Base-by-base conservation (phyloP, 192 early-diverging fungal species). In the Powellomyces hirtus region DNA sequence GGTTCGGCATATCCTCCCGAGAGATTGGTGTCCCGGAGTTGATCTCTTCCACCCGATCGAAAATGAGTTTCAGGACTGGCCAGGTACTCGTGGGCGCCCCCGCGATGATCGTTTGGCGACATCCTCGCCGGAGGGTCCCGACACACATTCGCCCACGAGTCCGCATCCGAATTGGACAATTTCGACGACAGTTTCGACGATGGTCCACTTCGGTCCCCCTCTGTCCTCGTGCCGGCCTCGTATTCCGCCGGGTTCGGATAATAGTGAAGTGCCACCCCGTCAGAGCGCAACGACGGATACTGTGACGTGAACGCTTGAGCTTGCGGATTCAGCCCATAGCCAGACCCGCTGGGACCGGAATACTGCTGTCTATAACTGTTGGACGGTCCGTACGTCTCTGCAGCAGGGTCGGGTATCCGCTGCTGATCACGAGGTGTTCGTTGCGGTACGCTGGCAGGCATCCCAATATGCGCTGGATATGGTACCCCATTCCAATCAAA, bases 231-330 rank as follows among this genome's bases (percentile, higher is more conserved):
- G 46, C 10, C 18, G 40, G 46, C 5, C 5, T 56, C 29, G 27
- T 5, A 56, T 18, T 26, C 16, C 16, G 53, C 24, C 4, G 6
- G 53, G 29, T 60, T 60, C 37, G 59, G 59, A 7, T 38, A 60
- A 20, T 60, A 60, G 35, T 60, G 59, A 3, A 60, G 29, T 8
- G 59, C 59, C 4, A 60, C 59, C 10, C 59, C 59, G 20, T 60
- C 59, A 5, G 59, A 60, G 36, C 37, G 2, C 36, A 60, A 34
- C 1, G 59, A 36, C 7, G 59, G 35, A 38, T 60, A 60, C 59
- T 60, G 59, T 7, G 59, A 60, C 16, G 59, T 38, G 20, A 60
- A 60, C 16, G 59, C 59, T n/a, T 11, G 59, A 11, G 37, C 33
- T 38, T 38, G 59, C 13, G 59, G 59, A 38, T 60, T 60, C 59